Evolutionary conservation across 2,329 filamentous ascomycete species (phyloP), one percentile per base, ranked within the genome.

Genomic region (Calonectria ilicicola): DNA sequence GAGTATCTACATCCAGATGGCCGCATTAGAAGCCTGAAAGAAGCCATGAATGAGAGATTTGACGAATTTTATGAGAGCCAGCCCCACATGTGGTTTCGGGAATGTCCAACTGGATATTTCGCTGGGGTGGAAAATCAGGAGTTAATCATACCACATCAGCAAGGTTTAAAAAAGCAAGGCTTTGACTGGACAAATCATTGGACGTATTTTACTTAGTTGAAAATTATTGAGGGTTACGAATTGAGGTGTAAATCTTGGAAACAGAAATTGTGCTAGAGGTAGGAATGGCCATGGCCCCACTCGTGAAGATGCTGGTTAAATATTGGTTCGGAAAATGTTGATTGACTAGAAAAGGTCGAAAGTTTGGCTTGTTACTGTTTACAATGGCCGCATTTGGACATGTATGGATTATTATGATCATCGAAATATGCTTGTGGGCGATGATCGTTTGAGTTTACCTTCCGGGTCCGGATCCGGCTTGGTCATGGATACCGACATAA

Each of bases 61-160:
- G 68, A 74, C 27, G 42, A 10, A 5, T 74, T 74, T 23, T 74
- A 71, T 44, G 26, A 58, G 9, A 27, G 12, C 4, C 70, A 72
- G 8, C 65, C 65, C 7, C 35, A 40, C 15, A 63, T 72, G 42
- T 63, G 65, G 53, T 72, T 67, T 58, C 53, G 26, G 6, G 35
- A 53, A 17, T 69, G 67, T 26, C 32, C 58, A 4, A 19, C 27
- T 3, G 58, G 56, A 14, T 64, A 69, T 21, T 42, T 69, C 40
- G 44, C 46, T 7, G 58, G 29, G 12, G 46, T 44, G 44, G 58
- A 69, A 44, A 68, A 68, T 27, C 66, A 68, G 23, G 21, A 68
- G 40, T 17, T 29, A 15, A 29, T 63, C 17, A 15, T 19, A 5
- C 14, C 29, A 14, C 23, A 46, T 6, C 35, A 5, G 8, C 21